Evolutionary conservation across 306 rosid genomes (phyloP), one percentile per base, ranked within the genome.

Genomic region (Heteromeles arbutifolia): DNA sequence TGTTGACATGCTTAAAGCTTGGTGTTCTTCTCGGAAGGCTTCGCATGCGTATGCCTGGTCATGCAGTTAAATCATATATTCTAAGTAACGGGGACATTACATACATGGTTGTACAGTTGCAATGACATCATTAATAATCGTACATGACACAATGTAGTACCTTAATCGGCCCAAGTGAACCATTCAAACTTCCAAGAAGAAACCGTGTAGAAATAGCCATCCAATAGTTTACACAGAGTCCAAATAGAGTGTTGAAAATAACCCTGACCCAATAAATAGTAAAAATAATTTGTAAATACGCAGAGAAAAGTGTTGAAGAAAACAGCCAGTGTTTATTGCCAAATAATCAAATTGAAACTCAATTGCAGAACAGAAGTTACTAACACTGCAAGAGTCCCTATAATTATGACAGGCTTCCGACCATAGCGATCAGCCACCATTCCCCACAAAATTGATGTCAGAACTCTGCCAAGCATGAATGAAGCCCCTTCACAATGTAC

Each of bases 81-180:
- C 3, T 65, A 70, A 41, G 5, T 43, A 41, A 61, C 12, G 11
- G 11, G 11, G 31, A 62, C 67, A 41, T 73, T 11, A 73, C 24
- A 41, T 17, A 77, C 41, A 9, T 26, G 48, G 24, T 21, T 62
- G 44, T 2, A 74, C 39, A 29, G 41, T 1, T 9, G 44, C 44
- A 41, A 41, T 41, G 44, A 41, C 44, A 70, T 26, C 45, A 45
- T 29, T 76, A 14, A 28, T 61, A 67, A 41, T 43, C 66, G 32
- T 56, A 64, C 10, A 24, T 17, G 67, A 61, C 41, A 41, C 28
- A 69, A 21, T 25, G 14, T 28, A 45, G 45, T 81, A 93, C 97
- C 98, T 91, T 94, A 41, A 91, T 90, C 24, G 96, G 96, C 82
- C 96, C 97, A 78, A 94, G 86, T 65, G 85, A 45, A 66, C 98